These are phyloP conservation scores for Citrullus mucosospermus DNA, from an alignment of 306 rosid species.

Conservation along the genomic window DNA sequence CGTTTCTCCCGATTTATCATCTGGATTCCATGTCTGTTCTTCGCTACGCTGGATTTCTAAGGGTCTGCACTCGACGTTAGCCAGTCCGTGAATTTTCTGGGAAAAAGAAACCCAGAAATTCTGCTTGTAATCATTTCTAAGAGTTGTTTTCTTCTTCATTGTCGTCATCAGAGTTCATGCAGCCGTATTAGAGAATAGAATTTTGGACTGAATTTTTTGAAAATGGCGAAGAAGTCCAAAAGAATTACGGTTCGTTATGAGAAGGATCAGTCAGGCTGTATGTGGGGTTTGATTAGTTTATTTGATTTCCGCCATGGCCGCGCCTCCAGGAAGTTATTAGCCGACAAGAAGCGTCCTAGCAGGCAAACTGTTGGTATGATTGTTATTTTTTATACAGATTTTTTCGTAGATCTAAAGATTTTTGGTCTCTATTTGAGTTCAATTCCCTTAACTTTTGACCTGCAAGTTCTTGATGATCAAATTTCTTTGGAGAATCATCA, in stretches of 20 bases:
- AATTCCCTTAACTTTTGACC: background rate
- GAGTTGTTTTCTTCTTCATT: slow-evolving; percentile 17
- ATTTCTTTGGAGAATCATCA: background rate
- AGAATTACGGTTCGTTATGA: slow-evolving; percentile 57
- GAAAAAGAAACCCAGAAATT: background rate
- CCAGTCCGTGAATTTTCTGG: background rate
- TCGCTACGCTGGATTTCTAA: slow-evolving; percentile 6
- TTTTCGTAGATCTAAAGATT: background rate
- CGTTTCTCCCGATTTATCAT: slow-evolving; percentile 7
- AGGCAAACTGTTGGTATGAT: slow-evolving; percentile 56
- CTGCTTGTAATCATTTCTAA: slow-evolving; percentile 1
- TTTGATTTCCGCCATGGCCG: slow-evolving; percentile 91
- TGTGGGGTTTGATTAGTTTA: slow-evolving; percentile 95
- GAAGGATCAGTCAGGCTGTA: slow-evolving; percentile 87
- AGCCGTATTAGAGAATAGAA: slow-evolving; percentile 8
- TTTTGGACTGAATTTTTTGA: slow-evolving; percentile 13
- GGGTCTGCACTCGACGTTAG: background rate
- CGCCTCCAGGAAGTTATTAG: slow-evolving; percentile 50
- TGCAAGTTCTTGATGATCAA: slow-evolving; percentile 6
- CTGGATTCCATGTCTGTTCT: slow-evolving; percentile 22
- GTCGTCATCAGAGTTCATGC: slow-evolving; percentile 18
- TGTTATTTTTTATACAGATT: background rate
- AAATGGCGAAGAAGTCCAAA: slow-evolving; percentile 65
- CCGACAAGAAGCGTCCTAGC: slow-evolving; percentile 57
- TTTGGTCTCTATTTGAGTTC: background rate